Conservation (phyloP, 768 basidiomycete genomes). For the Agaricus blazei region DNA sequence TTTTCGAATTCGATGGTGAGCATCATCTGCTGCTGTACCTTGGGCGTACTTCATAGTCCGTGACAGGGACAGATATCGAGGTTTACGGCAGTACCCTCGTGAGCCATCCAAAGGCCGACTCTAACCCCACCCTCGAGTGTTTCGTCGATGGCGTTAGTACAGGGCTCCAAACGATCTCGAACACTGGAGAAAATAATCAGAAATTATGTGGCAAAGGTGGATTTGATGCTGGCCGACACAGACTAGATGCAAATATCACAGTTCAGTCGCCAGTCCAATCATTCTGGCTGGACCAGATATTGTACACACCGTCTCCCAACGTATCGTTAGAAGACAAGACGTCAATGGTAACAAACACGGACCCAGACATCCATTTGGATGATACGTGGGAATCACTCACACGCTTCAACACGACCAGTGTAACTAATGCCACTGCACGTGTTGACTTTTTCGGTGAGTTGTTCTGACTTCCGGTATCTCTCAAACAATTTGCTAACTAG, state of each 20-base stretch:
- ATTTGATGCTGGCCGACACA: slow-evolving; percentile 21
- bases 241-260: slow-evolving; percentile 16
- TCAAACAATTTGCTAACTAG: slow-evolving; percentile 12
- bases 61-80: slow-evolving; percentile 13
- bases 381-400: slow-evolving; percentile 18
- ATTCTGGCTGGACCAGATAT: slow-evolving; percentile 25
- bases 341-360: slow-evolving; percentile 15
- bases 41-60: not conserved
- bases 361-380: slow-evolving; percentile 17
- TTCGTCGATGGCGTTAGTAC: slow-evolving; percentile 9
- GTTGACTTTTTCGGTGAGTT: slow-evolving; percentile 20
- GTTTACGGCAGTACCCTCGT: slow-evolving; percentile 14
- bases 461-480: not conserved
- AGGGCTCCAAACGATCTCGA: slow-evolving; percentile 12
- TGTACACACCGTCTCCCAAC: slow-evolving; percentile 18
- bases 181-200: slow-evolving; percentile 21
- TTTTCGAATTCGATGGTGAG: slow-evolving; percentile 23
- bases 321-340: slow-evolving; percentile 13
- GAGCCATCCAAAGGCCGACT: slow-evolving; percentile 13
- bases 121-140: slow-evolving; percentile 15
- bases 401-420: slow-evolving; percentile 15
- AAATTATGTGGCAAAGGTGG: slow-evolving; percentile 15
- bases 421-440: slow-evolving; percentile 11
- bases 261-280: slow-evolving; percentile 13
- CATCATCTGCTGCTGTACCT: not conserved